Conservation (phyloP, 176 grass and related monocot species). For the Zoysia japonica region DNA sequence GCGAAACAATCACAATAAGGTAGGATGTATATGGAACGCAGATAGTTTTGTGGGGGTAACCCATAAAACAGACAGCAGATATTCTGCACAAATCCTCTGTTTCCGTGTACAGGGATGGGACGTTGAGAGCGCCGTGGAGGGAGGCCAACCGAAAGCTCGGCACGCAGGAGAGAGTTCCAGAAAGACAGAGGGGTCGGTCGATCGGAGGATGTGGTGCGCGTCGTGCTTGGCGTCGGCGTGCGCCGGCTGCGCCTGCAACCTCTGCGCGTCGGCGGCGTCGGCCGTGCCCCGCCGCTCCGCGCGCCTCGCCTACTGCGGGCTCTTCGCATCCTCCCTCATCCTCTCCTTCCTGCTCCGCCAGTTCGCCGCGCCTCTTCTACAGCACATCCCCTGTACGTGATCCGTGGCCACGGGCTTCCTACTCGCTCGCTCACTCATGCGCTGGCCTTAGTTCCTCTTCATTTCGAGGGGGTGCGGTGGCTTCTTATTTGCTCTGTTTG, state of each 20-base stretch:
- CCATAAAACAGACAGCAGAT: background rate
- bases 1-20: too few species aligned
- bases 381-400: slow-evolving; percentile 50
- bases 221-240: slow-evolving; percentile 84
- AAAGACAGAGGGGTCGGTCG: background rate
- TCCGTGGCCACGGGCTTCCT: background rate
- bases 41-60: too few species aligned
- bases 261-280: slow-evolving; percentile 73
- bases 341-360: slow-evolving; percentile 57
- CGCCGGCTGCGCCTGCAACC: slow-evolving; percentile 83
- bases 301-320: slow-evolving; percentile 55
- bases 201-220: slow-evolving; percentile 66
- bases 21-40: too few species aligned
- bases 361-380: slow-evolving; percentile 50
- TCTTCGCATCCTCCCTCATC: slow-evolving; percentile 52
- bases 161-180: background rate
- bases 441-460: background rate
- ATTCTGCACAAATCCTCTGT: background rate
- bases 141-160: background rate
- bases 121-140: background rate
- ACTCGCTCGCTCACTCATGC: background rate
- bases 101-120: too few species aligned
- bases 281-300: slow-evolving; percentile 76
- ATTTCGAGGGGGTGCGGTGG: background rate
- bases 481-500: slow-evolving; percentile 2